Conservation (phyloP, 1,139 yeast species). For the Debaryomycetaceae sp. region DNA sequence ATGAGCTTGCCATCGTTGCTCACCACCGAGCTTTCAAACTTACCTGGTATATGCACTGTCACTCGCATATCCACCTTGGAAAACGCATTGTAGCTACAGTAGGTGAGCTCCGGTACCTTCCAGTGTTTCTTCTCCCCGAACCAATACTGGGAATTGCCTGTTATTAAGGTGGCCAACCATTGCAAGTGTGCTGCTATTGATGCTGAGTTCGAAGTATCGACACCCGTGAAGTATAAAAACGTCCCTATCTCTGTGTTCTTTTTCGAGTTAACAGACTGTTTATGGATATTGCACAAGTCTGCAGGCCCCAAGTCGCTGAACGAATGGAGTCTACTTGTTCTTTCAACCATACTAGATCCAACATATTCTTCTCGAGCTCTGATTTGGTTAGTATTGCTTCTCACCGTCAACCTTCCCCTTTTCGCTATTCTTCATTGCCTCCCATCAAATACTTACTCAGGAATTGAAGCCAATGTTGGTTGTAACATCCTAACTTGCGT, state of each 20-base stretch:
- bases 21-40: constrained; percentile 46
- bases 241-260: constrained; percentile 45
- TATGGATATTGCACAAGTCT: constrained; percentile 74
- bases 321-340: constrained; percentile 48
- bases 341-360: constrained; percentile 49
- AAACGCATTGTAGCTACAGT: constrained; percentile 52
- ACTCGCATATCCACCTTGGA: constrained; percentile 69
- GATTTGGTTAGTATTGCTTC: constrained; percentile 10
- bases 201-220: constrained; percentile 55
- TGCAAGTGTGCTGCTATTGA: constrained; percentile 70
- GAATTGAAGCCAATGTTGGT: constrained; percentile 43
- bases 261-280: constrained; percentile 41
- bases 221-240: constrained; percentile 54
- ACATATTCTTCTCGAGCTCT: constrained; percentile 50
- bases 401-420: too few relatives aligned
- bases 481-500: constrained; percentile 29
- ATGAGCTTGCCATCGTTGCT: constrained; percentile 43
- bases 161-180: constrained; percentile 70
- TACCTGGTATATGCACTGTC: constrained; percentile 65
- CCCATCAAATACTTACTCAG: constrained; percentile 31
- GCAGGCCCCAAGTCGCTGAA: constrained; percentile 76
- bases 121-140: constrained; percentile 67
- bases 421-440: too few relatives aligned
- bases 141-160: constrained; percentile 54
- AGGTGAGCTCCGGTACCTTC: constrained; percentile 67